Evolutionary conservation across 345 rosid genomes (phyloP).

Genomic region (Theobroma cacao): DNA sequence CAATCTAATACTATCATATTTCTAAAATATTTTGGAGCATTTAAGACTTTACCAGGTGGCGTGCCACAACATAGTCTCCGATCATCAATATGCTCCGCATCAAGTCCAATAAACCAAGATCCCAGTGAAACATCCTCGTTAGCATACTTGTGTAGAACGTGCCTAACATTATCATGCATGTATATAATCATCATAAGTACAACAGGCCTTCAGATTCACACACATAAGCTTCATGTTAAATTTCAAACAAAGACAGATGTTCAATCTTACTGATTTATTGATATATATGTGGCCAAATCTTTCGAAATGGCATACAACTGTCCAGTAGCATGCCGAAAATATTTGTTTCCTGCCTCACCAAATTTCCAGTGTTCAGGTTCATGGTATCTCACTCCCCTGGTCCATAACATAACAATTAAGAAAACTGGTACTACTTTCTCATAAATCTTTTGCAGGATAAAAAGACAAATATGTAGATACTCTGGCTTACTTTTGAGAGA

Average conservation of each 20-base stretch:
- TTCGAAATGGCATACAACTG: slow-evolving; percentile 92
- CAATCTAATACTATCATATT: neutral
- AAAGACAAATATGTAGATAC: neutral
- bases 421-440: neutral
- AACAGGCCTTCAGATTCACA: neutral
- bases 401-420: slow-evolving; percentile 16
- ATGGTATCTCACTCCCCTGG: slow-evolving; percentile 93
- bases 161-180: slow-evolving; percentile 44
- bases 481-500: slow-evolving; percentile 68
- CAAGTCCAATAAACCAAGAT: slow-evolving; percentile 98
- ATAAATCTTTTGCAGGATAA: slow-evolving; percentile 3
- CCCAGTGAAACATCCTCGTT: slow-evolving; percentile 97
- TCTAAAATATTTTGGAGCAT: neutral
- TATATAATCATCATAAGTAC: slow-evolving; percentile 5
- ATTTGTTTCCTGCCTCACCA: slow-evolving; percentile 93
- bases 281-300: slow-evolving; percentile 90
- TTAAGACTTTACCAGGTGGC: slow-evolving; percentile 67
- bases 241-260: slow-evolving; percentile 5
- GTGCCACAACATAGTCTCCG: slow-evolving; percentile 96
- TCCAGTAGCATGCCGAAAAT: slow-evolving; percentile 97
- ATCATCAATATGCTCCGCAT: slow-evolving; percentile 86
- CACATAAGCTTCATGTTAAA: neutral
- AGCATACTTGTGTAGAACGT: slow-evolving; percentile 91
- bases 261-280: slow-evolving; percentile 81
- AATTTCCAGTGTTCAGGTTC: slow-evolving; percentile 98